Conservation (phyloP, 495 filamentous ascomycete genomes). For the Penicillium atrosanguineum region DNA sequence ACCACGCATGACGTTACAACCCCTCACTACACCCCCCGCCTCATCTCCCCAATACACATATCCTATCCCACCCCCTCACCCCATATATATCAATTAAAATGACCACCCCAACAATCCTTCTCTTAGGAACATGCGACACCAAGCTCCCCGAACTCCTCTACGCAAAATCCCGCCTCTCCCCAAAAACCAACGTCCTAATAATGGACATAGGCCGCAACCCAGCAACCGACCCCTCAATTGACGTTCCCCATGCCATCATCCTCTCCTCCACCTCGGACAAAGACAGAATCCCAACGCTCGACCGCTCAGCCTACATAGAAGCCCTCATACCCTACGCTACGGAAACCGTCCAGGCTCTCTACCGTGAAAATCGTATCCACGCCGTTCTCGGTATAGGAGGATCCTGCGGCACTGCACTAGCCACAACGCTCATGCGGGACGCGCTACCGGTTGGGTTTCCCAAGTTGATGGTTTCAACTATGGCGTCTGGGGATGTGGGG, state of each 20-base stretch:
- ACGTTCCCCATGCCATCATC: slow-evolving; percentile 43
- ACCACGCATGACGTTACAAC: not conserved
- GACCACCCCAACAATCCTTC: slow-evolving; percentile 36
- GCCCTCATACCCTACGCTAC: slow-evolving; percentile 45
- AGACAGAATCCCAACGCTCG: slow-evolving; percentile 22
- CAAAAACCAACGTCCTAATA: slow-evolving; percentile 35
- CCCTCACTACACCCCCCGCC: not conserved
- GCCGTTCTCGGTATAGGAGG: slow-evolving; percentile 58
- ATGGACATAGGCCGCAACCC: slow-evolving; percentile 55
- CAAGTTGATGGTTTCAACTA: slow-evolving; percentile 67
- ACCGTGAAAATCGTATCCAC: slow-evolving; percentile 39
- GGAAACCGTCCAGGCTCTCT: slow-evolving; percentile 31
- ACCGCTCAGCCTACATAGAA: slow-evolving; percentile 49
- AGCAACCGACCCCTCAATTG: slow-evolving; percentile 43
- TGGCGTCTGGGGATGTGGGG: slow-evolving; percentile 59
- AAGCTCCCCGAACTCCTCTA: slow-evolving; percentile 62
- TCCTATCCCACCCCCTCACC: too few species aligned
- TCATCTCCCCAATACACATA: too few species aligned
- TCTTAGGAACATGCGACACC: slow-evolving; percentile 68
- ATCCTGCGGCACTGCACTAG: slow-evolving; percentile 55
- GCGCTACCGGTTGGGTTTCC: slow-evolving; percentile 61
- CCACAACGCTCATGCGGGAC: slow-evolving; percentile 54
- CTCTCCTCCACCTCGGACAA: not conserved
- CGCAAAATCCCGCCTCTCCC: slow-evolving; percentile 37
- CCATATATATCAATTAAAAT: not conserved